Evolutionary conservation across 2,329 filamentous ascomycete genomes (phyloP), one percentile per base, ranked within the genome.

Genomic region (Colletotrichum sp.): DNA sequence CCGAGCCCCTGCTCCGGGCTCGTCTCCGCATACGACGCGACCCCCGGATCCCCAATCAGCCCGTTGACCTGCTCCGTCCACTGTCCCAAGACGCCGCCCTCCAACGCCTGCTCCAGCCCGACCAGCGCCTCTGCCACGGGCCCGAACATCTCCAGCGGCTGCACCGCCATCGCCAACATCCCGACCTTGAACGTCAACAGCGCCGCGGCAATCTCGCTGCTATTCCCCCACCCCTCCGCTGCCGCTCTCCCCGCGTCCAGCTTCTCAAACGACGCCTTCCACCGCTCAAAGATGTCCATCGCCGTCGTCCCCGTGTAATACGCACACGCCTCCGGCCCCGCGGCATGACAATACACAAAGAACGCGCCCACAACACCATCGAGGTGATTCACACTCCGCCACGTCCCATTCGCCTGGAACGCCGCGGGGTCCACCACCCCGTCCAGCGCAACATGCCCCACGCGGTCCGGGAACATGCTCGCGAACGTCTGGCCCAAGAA

Each of bases 401-500:
- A 82, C 68, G 85, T 86, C 6, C 84, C 77, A 5, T 80, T 80
- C 21, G 80, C 69, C 67, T 80, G 78, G 73, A 85, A 87, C 76
- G 82, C 85, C 74, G 83, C 79, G 3, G 82, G 80, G 71, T 87
- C 85, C 4, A 87, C 85, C 6, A 89, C 86, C 6, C 87, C 88
- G 77, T 90, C 88, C 1, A 90, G 79, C 8, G 85, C 80, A 52
- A 86, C 77, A n/a, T 82, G 79, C 0, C 81, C 80, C 12, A 86
- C 81, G 3, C 83, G 77, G 21, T 83, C 80, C 8, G 85, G 85
- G 71, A 83, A 86, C 82, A 87, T 83, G 1, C 83, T 82, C 18
- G 85, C 84, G 67, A 85, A 87, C 1, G 84, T 85, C 67, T 82
- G 80, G 3, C 85, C 85, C 0, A 86, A 81, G 34, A 86, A 83